phyloP scores from a whole-genome alignment of 768 basidiomycete genomes.

The Gloeopeniophorella convolvens region DNA sequence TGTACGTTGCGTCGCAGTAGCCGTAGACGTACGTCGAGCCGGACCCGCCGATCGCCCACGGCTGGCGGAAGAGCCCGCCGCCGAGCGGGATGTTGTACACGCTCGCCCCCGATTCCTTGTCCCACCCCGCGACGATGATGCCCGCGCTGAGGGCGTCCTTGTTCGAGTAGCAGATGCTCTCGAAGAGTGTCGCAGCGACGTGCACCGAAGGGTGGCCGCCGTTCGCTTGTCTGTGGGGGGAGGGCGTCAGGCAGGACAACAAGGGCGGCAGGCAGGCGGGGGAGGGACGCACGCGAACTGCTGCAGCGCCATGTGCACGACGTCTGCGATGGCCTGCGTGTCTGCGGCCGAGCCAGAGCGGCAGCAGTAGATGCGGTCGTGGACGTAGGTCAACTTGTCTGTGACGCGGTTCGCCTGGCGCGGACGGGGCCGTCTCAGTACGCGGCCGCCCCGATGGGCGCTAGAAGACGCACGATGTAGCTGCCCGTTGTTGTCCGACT shows the following conservation, averaged over 20 bases:
- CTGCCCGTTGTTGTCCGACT: slow-evolving; percentile 94
- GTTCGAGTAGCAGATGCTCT: slow-evolving; percentile 87
- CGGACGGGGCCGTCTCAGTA: no score
- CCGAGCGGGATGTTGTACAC: slow-evolving; percentile 98
- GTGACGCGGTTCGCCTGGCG: slow-evolving; percentile 92
- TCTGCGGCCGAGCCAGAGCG: slow-evolving; percentile 97
- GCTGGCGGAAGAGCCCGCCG: slow-evolving; percentile 93
- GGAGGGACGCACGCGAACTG: slow-evolving; percentile 52
- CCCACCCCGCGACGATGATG: slow-evolving; percentile 98
- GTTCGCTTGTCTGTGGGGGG: slow-evolving; percentile 40
- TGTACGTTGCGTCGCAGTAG: slow-evolving; percentile 97
- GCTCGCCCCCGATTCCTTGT: slow-evolving; percentile 80
- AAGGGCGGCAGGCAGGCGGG: background rate
- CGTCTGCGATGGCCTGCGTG: slow-evolving; percentile 93
- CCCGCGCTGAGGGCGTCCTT: slow-evolving; percentile 87
- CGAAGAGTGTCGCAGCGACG: slow-evolving; percentile 76
- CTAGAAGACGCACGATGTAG: slow-evolving; percentile 68
- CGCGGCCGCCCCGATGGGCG: background rate
- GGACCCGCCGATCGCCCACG: slow-evolving; percentile 98
- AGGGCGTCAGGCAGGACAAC: no score
- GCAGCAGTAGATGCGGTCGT: slow-evolving; percentile 99
- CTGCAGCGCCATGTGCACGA: slow-evolving; percentile 78
- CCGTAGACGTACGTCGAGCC: slow-evolving; percentile 98
- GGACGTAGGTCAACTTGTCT: slow-evolving; percentile 93
- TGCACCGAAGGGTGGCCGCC: slow-evolving; percentile 72